These are phyloP conservation scores for Debaryomyces robertsiae DNA, from an alignment of 1,139 yeast species.

Conservation along the genomic window DNA sequence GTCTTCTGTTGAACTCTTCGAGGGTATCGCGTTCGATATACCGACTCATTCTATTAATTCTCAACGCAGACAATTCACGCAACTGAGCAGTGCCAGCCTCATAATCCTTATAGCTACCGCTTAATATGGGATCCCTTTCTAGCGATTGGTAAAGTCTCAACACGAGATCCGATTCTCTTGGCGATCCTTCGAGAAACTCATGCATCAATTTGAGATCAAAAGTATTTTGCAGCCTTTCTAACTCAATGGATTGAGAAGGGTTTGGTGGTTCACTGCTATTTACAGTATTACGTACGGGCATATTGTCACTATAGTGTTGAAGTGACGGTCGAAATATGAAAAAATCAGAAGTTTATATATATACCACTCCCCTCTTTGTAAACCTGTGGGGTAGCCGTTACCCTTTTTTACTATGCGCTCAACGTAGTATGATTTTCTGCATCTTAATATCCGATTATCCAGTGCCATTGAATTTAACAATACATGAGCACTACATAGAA, in stretches of 20 bases:
- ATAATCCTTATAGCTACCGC: constrained; percentile 36
- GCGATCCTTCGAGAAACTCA: constrained; percentile 44
- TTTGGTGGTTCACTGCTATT: constrained; percentile 33
- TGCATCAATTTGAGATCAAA: constrained; percentile 40
- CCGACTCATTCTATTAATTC: constrained; percentile 40
- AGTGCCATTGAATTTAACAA: neutral
- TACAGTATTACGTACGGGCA: constrained; percentile 12
- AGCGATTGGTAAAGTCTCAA: constrained; percentile 36
- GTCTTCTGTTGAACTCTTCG: constrained; percentile 39
- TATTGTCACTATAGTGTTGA: neutral
- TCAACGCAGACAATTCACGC: constrained; percentile 39
- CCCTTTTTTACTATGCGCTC: neutral
- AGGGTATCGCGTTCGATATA: constrained; percentile 42
- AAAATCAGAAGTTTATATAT: neutral
- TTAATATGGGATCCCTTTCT: constrained; percentile 48
- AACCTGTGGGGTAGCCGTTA: constrained; percentile 8
- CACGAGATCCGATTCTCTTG: constrained; percentile 32
- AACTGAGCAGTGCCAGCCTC: constrained; percentile 39
- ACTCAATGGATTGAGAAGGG: constrained; percentile 35
- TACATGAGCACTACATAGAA: neutral
- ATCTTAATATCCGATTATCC: constrained; percentile 8
- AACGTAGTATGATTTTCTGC: neutral
- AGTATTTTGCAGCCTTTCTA: constrained; percentile 34
- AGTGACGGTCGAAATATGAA: neutral
- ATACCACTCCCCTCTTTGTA: constrained; percentile 8